Evolutionary conservation across 169 alveolate species (phyloP).

Genomic region (Eimeria acervulina): DNA sequence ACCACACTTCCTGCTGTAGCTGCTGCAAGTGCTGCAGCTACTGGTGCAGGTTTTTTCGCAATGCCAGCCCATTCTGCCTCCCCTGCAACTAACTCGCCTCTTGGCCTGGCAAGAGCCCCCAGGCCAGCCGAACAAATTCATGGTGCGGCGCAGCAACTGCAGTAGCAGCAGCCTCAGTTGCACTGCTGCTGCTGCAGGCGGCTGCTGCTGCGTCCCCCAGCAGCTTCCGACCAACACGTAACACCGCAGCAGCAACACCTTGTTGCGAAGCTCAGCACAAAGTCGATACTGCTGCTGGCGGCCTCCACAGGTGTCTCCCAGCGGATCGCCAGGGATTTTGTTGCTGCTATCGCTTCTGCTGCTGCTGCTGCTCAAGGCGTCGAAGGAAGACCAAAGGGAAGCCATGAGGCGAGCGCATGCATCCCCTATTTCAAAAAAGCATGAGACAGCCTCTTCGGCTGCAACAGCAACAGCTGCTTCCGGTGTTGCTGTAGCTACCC

Average conservation of each 20-base stretch:
- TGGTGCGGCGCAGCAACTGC: constrained; percentile 65
- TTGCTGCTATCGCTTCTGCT: neutral
- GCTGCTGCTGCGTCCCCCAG: constrained; percentile 58
- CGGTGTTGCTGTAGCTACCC: constrained; percentile 40
- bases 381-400: neutral
- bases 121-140: constrained; percentile 22
- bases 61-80: neutral
- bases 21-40: constrained; percentile 16
- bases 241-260: constrained; percentile 72
- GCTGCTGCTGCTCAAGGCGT: neutral
- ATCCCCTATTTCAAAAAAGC: constrained; percentile 58
- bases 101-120: neutral
- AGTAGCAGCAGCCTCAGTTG: constrained; percentile 62
- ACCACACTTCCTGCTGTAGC: neutral
- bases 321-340: constrained; percentile 36
- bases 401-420: constrained; percentile 68
- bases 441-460: constrained; percentile 13
- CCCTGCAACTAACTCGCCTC: neutral
- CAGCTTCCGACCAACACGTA: neutral
- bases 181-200: constrained; percentile 39
- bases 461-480: constrained; percentile 63
- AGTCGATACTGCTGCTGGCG: constrained; percentile 58
- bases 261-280: constrained; percentile 20
- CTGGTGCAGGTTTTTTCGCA: neutral
- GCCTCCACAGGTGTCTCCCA: constrained; percentile 18